Conservation (phyloP, 192 early-diverging fungal genomes). For the Gaertneriomyces semiglobifer region DNA sequence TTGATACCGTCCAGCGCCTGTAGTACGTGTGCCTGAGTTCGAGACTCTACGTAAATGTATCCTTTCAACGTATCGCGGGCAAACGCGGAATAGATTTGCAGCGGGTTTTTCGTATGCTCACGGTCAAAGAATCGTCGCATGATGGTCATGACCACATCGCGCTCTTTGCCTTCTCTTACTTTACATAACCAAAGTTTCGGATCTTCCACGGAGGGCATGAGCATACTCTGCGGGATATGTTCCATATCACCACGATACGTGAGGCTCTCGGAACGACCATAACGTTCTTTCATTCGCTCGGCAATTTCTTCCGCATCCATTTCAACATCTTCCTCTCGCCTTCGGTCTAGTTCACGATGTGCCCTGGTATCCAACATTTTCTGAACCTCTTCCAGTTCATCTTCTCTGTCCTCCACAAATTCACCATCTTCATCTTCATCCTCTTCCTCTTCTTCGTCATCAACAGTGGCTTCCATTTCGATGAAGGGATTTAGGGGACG, state of each 20-base stretch:
- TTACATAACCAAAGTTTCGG: constrained; percentile 89
- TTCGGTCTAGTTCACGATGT: constrained; percentile 69
- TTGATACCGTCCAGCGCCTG: constrained; percentile 71
- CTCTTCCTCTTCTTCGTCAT: constrained; percentile 74
- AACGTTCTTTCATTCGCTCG: constrained; percentile 64
- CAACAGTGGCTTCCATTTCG: constrained; percentile 70
- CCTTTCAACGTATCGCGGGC: constrained; percentile 79
- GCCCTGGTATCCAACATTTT: constrained; percentile 48
- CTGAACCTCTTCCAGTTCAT: constrained; percentile 70
- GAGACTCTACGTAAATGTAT: constrained; percentile 90
- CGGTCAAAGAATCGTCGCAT: constrained; percentile 74
- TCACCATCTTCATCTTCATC: constrained; percentile 65
- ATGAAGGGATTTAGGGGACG: constrained; percentile 48
- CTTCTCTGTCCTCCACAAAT: constrained; percentile 49
- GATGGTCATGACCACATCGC: constrained; percentile 74
- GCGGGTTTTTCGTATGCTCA: constrained; percentile 54
- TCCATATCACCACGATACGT: constrained; percentile 47
- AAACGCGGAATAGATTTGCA: constrained; percentile 79
- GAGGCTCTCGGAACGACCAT: constrained; percentile 59
- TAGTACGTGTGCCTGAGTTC: constrained; percentile 73
- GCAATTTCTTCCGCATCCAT: constrained; percentile 83
- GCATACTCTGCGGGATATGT: constrained; percentile 70
- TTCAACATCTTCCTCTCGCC: constrained; percentile 63
- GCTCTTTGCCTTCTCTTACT: constrained; percentile 84
- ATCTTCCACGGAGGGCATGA: constrained; percentile 80